phyloP scores from a whole-genome alignment of 148 eudicot genomes.

The Pouteria glomerata region DNA sequence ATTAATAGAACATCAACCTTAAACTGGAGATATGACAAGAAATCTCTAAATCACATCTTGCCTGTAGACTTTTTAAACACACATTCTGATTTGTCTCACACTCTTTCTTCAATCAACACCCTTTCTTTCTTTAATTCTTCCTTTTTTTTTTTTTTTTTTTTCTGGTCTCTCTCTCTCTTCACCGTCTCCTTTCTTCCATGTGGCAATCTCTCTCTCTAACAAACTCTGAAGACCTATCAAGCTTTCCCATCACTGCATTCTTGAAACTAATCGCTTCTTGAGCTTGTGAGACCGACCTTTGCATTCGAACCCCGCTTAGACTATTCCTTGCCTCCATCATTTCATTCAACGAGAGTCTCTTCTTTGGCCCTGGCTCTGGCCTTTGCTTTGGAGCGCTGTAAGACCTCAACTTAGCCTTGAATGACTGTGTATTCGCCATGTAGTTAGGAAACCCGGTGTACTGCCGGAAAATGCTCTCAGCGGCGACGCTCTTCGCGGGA shows the following conservation, averaged over 20 bases:
- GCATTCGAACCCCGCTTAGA: conserved; percentile 71
- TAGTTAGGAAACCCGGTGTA: conserved; percentile 51
- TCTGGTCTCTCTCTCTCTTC: neutral
- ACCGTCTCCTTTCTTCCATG: neutral
- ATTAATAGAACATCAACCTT: conserved; percentile 1
- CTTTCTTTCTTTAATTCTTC: neutral
- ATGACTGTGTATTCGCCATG: conserved; percentile 80
- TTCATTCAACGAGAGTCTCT: conserved; percentile 46
- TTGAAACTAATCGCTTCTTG: conserved; percentile 66
- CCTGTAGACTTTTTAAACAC: neutral
- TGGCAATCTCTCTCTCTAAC: conserved; percentile 6
- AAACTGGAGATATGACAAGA: neutral
- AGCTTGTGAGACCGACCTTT: conserved; percentile 69
- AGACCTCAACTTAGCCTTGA: conserved; percentile 74
- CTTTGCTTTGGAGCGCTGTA: conserved; percentile 86
- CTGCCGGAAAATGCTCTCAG: conserved; percentile 46
- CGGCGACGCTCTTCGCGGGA: conserved; percentile 79
- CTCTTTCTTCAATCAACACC: neutral
- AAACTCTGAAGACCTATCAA: conserved; percentile 45
- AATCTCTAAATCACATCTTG: conserved; percentile 8
- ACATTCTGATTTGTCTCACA: neutral
- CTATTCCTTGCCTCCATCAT: conserved; percentile 78
- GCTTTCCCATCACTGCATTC: conserved; percentile 69
- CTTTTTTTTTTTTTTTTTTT: neutral
- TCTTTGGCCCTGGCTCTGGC: conserved; percentile 66